A percentile compares a stretch with the other conserved stretches of the same genome.
Conservation (phyloP, 345 rosid genomes). For the Syzygium oleosum region DNA sequence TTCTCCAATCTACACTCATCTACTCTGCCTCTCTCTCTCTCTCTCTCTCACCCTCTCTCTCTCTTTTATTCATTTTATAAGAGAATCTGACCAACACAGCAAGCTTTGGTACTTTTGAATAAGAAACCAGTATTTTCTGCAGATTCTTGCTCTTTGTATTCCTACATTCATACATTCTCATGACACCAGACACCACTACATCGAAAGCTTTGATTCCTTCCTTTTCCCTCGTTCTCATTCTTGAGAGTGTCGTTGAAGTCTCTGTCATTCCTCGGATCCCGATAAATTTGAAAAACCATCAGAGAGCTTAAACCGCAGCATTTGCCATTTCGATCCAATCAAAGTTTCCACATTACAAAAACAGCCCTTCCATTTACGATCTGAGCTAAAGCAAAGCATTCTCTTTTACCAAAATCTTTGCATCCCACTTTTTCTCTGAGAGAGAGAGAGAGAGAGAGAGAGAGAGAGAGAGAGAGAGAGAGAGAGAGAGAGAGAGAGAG, state of each 20-base stretch:
- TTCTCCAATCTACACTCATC: background rate
- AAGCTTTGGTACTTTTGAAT: background rate
- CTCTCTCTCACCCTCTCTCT: background rate
- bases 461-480: no score
- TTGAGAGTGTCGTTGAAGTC: background rate
- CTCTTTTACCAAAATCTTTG: background rate
- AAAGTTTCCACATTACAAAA: background rate
- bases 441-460: background rate
- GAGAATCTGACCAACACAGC: background rate
- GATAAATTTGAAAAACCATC: background rate
- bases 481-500: background rate
- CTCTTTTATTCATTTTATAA: background rate
- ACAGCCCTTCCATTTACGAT: background rate
- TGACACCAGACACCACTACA: background rate
- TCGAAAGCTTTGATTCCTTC: background rate
- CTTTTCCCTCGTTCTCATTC: background rate
- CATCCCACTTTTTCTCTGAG: background rate
- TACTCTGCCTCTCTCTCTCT: background rate
- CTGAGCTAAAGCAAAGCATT: background rate
- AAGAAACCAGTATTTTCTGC: background rate
- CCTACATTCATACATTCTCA: background rate
- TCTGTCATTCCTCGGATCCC: conserved; percentile 1
- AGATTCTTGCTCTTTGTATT: background rate
- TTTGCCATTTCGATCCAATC: background rate
- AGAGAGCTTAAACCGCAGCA: background rate